phyloP scores from a whole-genome alignment of 352 stramenopile genomes.

The Aphanomyces invadans region DNA sequence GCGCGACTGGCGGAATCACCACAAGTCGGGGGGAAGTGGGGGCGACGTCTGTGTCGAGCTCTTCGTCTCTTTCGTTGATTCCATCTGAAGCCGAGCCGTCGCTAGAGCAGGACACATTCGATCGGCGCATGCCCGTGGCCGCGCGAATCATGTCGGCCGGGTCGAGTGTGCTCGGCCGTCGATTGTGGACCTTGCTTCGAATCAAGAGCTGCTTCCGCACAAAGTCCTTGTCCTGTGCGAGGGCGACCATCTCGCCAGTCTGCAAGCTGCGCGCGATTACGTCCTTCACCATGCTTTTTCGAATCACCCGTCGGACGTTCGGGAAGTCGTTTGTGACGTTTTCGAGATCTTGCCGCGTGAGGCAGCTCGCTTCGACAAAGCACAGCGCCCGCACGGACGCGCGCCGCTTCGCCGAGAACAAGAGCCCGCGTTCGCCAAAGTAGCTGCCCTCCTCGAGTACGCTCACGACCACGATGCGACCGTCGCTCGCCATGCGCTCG shows the following conservation, averaged over 20 bases:
- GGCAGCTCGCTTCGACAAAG: slow-evolving; percentile 20
- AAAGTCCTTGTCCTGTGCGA: slow-evolving; percentile 6
- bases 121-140: background rate
- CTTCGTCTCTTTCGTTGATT: background rate
- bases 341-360: slow-evolving; percentile 13
- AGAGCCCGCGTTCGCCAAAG: slow-evolving; percentile 18
- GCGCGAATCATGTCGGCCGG: background rate
- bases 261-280: slow-evolving; percentile 6
- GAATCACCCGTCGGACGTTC: background rate
- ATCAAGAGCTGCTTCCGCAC: background rate
- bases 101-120: background rate
- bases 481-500: slow-evolving; percentile 20
- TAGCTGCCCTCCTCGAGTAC: slow-evolving; percentile 16
- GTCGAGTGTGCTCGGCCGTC: background rate
- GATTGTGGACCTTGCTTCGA: background rate
- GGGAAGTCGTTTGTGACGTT: slow-evolving; percentile 14
- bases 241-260: slow-evolving; percentile 9
- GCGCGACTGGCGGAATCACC: no score
- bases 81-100: background rate
- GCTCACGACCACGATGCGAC: slow-evolving; percentile 17
- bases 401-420: slow-evolving; percentile 21
- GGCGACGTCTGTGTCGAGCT: background rate
- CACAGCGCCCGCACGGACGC: slow-evolving; percentile 14
- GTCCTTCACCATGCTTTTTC: slow-evolving; percentile 16
- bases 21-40: background rate